These are phyloP conservation scores for Mycena metata DNA, from an alignment of 768 basidiomycete species.

Conservation along the genomic window DNA sequence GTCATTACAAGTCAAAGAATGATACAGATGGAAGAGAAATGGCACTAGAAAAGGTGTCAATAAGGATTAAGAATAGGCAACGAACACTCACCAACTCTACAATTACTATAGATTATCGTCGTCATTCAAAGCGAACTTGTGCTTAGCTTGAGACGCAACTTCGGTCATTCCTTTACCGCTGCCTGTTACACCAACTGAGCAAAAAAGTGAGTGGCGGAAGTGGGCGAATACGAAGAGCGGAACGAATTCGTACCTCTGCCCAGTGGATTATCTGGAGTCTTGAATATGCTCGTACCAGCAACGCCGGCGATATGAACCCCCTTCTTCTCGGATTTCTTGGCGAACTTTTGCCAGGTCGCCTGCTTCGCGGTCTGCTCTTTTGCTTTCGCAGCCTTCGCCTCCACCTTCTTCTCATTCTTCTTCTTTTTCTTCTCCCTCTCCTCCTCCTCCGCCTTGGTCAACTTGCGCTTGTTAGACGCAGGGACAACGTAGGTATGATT, in stretches of 20 bases:
- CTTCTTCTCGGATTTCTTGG: constrained; percentile 95
- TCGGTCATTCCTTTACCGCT: constrained; percentile 93
- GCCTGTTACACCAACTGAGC: constrained; percentile 88
- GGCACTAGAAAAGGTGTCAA: constrained; percentile 3
- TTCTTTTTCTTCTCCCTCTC: constrained; percentile 93
- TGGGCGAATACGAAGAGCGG: constrained; percentile 24
- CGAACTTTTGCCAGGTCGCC: constrained; percentile 93
- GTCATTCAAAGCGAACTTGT: constrained; percentile 74
- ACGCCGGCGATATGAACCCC: constrained; percentile 92
- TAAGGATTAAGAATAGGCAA: not conserved
- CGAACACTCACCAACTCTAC: constrained; percentile 17
- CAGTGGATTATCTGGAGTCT: constrained; percentile 92
- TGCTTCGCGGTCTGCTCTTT: constrained; percentile 90
- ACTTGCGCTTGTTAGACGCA: constrained; percentile 79
- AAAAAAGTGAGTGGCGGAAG: constrained; percentile 38
- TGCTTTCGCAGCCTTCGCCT: constrained; percentile 85
- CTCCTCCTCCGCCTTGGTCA: constrained; percentile 85
- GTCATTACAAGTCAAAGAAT: constrained; percentile 37
- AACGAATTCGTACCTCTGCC: constrained; percentile 77
- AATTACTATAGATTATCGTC: constrained; percentile 53
- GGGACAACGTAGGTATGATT: constrained; percentile 63
- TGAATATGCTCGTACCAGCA: constrained; percentile 92
- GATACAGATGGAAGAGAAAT: constrained; percentile 35
- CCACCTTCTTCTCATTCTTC: constrained; percentile 95
- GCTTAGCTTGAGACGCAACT: constrained; percentile 74